These are phyloP conservation scores for Nectriaceae sp. DNA, from an alignment of 2,329 filamentous ascomycete genomes.

Conservation along the genomic window DNA sequence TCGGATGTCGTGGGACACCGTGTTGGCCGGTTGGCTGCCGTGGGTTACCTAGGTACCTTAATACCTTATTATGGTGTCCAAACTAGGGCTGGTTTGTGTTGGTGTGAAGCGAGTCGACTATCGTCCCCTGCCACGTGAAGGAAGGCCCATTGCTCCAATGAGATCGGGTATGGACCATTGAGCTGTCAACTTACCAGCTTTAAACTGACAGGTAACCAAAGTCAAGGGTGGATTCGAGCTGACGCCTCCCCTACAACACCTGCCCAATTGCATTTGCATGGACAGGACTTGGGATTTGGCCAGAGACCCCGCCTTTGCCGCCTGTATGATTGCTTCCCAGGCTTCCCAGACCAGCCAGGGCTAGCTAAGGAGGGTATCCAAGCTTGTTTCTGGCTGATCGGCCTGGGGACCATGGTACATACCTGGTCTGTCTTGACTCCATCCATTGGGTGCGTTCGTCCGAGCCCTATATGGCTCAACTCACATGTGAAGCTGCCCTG, in stretches of 20 bases:
- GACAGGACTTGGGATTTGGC: constrained; percentile 22
- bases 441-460: constrained; percentile 22
- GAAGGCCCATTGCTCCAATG: constrained; percentile 22
- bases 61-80: neutral
- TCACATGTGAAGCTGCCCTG: constrained; percentile 27
- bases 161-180: constrained; percentile 12
- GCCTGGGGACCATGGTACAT: neutral
- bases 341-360: constrained; percentile 14
- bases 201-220: constrained; percentile 18
- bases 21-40: neutral
- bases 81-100: constrained; percentile 9
- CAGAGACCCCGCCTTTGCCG: constrained; percentile 30
- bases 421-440: constrained; percentile 10
- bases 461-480: constrained; percentile 21
- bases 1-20: constrained; percentile 15
- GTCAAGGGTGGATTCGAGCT: constrained; percentile 29
- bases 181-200: neutral
- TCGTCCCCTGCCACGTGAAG: constrained; percentile 27
- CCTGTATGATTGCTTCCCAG: constrained; percentile 8
- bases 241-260: constrained; percentile 18
- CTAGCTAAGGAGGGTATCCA: constrained; percentile 14
- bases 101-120: constrained; percentile 23
- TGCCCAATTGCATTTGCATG: constrained; percentile 27
- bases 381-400: neutral
- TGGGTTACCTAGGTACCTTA: neutral